These are phyloP conservation scores for Hibiscus mutabilis DNA, from an alignment of 345 rosid genomes.

Conservation along the genomic window DNA sequence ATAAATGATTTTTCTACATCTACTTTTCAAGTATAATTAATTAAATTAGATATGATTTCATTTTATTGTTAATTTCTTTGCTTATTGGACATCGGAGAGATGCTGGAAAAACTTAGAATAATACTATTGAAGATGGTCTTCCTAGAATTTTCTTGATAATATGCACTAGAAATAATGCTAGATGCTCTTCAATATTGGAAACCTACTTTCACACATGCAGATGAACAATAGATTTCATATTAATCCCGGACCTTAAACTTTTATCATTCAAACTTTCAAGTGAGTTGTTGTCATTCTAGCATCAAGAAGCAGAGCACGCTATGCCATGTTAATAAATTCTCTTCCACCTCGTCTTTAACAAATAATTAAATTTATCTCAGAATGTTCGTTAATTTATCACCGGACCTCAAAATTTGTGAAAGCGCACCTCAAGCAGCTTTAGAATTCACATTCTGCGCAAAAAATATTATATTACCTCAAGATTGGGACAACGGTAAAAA, in stretches of 20 bases:
- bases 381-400: too few relatives aligned
- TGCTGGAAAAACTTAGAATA: not conserved
- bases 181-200: not conserved
- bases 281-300: not conserved
- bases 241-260: not conserved
- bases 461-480: conserved; percentile 50
- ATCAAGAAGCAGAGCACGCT: not conserved
- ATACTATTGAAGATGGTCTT: not conserved
- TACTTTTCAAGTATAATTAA: too few relatives aligned
- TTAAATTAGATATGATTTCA: too few relatives aligned
- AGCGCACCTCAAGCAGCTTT: not conserved
- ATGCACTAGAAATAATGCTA: not conserved
- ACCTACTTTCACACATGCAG: not conserved
- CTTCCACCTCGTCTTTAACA: not conserved
- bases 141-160: not conserved
- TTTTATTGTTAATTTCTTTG: not conserved
- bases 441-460: too few relatives aligned
- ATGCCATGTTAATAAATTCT: not conserved
- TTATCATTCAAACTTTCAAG: not conserved
- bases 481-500: conserved; percentile 85
- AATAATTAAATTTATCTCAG: not conserved
- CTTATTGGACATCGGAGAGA: not conserved
- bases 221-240: not conserved
- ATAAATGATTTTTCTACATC: too few relatives aligned
- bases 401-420: not conserved